Percentiles rank a stretch among this genome's conserved stretches.
phyloP scores from a whole-genome alignment of 2,329 filamentous ascomycete species.

The Purpureocillium lavendulum region DNA sequence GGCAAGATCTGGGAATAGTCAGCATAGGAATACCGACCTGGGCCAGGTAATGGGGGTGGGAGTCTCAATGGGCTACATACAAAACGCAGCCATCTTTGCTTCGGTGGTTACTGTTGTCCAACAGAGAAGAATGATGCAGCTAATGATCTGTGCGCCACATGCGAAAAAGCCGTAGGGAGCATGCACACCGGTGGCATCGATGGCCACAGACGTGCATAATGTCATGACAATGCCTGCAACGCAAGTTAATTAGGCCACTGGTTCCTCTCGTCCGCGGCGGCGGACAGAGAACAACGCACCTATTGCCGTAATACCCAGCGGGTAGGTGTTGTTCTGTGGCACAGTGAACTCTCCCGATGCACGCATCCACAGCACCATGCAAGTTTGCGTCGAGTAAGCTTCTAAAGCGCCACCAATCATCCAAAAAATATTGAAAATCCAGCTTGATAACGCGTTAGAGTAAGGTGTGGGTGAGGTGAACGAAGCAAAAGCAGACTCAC shows the following conservation, averaged over 20 bases:
- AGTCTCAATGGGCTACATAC: too few species aligned
- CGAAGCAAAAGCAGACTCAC: too few species aligned
- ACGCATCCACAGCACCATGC: slow-evolving; percentile 21
- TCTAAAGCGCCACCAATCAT: slow-evolving; percentile 25
- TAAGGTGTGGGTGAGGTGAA: too few species aligned
- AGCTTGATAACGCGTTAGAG: slow-evolving; percentile 6
- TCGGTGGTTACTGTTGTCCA: slow-evolving; percentile 18
- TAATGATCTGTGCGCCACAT: slow-evolving; percentile 21
- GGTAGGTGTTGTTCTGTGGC: slow-evolving; percentile 27
- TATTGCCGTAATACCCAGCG: slow-evolving; percentile 26
- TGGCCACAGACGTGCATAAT: slow-evolving; percentile 24
- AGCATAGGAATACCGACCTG: too few species aligned
- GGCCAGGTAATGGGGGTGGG: too few species aligned
- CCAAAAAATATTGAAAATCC: slow-evolving; percentile 23
- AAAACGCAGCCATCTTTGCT: slow-evolving; percentile 11
- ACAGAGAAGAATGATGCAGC: slow-evolving; percentile 22
- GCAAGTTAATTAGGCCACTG: too few species aligned
- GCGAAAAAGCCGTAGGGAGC: slow-evolving; percentile 24
- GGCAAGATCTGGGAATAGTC: slow-evolving; percentile 21
- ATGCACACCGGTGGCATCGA: slow-evolving; percentile 25
- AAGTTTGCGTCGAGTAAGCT: slow-evolving; percentile 14
- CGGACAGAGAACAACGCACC: too few species aligned
- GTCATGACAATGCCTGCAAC: slow-evolving; percentile 15
- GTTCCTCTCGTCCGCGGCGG: too few species aligned
- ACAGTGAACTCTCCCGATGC: slow-evolving; percentile 15